phyloP scores from a whole-genome alignment of 2,329 filamentous ascomycete genomes.

The Penicillium rolfsii region DNA sequence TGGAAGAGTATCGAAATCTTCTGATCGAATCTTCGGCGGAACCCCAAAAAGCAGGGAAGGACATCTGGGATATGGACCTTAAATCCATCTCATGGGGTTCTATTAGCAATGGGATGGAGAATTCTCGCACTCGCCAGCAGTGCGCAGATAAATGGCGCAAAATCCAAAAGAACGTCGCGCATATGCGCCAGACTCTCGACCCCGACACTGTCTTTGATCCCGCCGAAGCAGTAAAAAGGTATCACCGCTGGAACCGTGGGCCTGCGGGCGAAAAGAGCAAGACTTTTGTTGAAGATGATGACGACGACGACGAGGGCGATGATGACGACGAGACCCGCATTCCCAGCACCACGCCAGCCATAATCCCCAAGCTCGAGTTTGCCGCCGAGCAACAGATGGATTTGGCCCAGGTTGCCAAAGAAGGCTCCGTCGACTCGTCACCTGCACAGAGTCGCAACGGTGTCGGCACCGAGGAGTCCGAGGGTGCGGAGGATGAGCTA shows the following conservation, averaged over 20 bases:
- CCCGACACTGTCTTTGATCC: constrained; percentile 33
- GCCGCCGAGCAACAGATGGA: constrained; percentile 1
- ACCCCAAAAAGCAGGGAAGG: constrained; percentile 32
- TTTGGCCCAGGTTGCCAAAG: neutral
- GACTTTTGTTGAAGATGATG: constrained; percentile 23
- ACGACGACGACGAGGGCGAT: constrained; percentile 20
- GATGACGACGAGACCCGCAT: constrained; percentile 9
- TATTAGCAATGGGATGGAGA: constrained; percentile 35
- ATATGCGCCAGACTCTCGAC: constrained; percentile 26
- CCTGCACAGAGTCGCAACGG: neutral
- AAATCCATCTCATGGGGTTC: constrained; percentile 37
- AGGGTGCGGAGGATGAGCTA: neutral
- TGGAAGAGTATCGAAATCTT: constrained; percentile 32
- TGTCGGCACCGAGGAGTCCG: constrained; percentile 5
- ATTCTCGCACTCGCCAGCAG: constrained; percentile 44
- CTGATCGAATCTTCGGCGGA: constrained; percentile 19
- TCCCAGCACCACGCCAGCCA: constrained; percentile 3
- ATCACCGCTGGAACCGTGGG: constrained; percentile 14
- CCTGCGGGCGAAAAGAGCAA: constrained; percentile 19
- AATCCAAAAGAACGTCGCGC: constrained; percentile 28
- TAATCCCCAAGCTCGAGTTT: constrained; percentile 2
- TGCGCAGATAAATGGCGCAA: constrained; percentile 48
- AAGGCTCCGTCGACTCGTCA: neutral
- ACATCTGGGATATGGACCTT: constrained; percentile 44
- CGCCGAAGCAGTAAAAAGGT: constrained; percentile 9